Evolutionary conservation across 106 monocot species (phyloP), one percentile per base, ranked within the genome.

Genomic region (Phalaenopsis aphrodite): DNA sequence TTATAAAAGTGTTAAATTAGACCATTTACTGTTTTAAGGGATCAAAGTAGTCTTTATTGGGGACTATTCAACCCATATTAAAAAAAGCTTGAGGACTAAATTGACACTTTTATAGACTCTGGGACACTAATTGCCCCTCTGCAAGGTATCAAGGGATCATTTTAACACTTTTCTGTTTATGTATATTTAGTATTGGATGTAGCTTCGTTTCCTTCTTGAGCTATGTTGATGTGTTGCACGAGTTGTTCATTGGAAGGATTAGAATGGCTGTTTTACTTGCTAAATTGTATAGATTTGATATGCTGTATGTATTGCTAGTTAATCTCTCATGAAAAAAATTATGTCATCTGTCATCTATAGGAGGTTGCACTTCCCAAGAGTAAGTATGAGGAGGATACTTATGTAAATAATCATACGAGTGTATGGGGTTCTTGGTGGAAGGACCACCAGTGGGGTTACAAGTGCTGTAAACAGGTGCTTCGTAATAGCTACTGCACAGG

Each of bases 351-450:
- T 3, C 48, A 12, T n/a, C 37, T 84, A 18, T 83, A 94, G 88
- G 96, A 97, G 83, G 81, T 81, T 30, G 47, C 88, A 48, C 87
- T 98, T 78, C 97, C 97, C 19, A 94, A 72, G 78, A 94, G 94
- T 81, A 98, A 98, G 42, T 98, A 94, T 38, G 97, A 98, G 78
- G 97, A 98, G 81, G 94, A 98, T 80, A 85, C 89, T 4, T 94
- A 81, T 77, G 88, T 89, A 30, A 98, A 98, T 82, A 98, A 98
- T 64, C 97, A 94, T 77, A 98, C 90, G 4, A 81, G 72, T 81
- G 94, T 94, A 15, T 98, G 97, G 97, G 97, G 97, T 71, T 98
- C 97, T 10, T 98, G 97, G 97, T 98, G 97, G 97, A 98, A 89
- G 85, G 92, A 98, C 82, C 89, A 92, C 56, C 92, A 94, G 30